phyloP scores from a whole-genome alignment of 2,329 filamentous ascomycete species.

The Aspergillus vadensis region DNA sequence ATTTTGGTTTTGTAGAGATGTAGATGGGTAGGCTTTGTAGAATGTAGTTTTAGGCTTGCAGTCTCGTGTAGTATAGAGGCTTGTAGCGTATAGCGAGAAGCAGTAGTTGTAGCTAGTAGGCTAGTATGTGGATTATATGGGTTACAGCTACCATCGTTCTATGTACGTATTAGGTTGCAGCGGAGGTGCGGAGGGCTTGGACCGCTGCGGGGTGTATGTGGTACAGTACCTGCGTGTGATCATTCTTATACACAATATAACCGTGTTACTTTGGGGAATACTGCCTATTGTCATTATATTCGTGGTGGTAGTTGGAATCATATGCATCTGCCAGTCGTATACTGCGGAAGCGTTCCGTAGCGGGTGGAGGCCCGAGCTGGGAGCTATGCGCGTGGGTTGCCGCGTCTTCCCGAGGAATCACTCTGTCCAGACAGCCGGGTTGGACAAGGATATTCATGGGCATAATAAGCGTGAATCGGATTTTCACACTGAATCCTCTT shows the following conservation, averaged over 20 bases:
- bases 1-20: conserved; percentile 18
- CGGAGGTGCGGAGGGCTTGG: neutral
- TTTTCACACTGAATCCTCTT: neutral
- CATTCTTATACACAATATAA: neutral
- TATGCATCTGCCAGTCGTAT: neutral
- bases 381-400: conserved; percentile 17
- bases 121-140: neutral
- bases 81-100: neutral
- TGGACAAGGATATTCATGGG: neutral
- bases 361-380: conserved; percentile 13
- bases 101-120: neutral
- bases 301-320: neutral
- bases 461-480: neutral
- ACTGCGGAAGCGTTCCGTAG: conserved; percentile 22
- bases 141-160: neutral
- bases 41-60: neutral
- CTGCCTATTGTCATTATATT: neutral
- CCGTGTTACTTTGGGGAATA: neutral
- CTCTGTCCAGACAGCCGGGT: neutral
- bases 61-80: conserved; percentile 6
- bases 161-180: neutral
- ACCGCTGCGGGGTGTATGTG: neutral
- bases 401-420: conserved; percentile 22
- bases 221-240: neutral
- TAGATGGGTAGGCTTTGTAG: neutral